Evolutionary conservation across 202 grass and related monocot species (phyloP), one percentile per base, ranked within the genome.

Genomic region (Bolboschoenoplectus hybrid): DNA sequence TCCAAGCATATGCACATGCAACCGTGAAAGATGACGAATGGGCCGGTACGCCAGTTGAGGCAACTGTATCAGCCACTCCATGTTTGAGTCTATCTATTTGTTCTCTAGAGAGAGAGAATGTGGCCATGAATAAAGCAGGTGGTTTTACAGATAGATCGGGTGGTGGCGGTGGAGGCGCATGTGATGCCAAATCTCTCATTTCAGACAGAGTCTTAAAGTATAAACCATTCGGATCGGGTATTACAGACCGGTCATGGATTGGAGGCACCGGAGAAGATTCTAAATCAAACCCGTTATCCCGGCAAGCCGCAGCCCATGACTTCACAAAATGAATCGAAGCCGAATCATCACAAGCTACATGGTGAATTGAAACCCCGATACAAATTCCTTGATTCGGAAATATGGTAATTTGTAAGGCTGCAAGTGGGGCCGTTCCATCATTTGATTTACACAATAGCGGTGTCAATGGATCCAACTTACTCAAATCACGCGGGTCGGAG

Each of bases 331-430:
- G 88, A 34, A 67, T 92, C 32, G 84, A 73, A 72, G 85, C 86
- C 50, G 87, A 63, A 69, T 89, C 93, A 84, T 94, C 90, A 84
- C 89, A 89, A 2, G 75, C 91, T 43, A 85, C 87, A 9, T 95
- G 91, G 83, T 93, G 93, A 45, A 95, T 67, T n/a, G 87, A 81
- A 41, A 92, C 71, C 45, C 89, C 91, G 1, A 95, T 36, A 82
- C 71, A 88, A 61, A 93, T 50, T 43, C 91, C 91, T 2, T 66
- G 80, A n/a, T 88, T 65, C 0, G 87, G 85, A 85, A 95, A 91
- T 16, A 91, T 50, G 11, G 91, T 93, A 69, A 57, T 87, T 81
- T 91, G 88, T n/a, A 94, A 19, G 10, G 92, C 88, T 1, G 81
- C 69, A 71, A 89, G 26, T 36, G 45, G 52, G 65, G 57, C 67